Conservation (phyloP, 441 rosid species). For the Erodium texanum region DNA sequence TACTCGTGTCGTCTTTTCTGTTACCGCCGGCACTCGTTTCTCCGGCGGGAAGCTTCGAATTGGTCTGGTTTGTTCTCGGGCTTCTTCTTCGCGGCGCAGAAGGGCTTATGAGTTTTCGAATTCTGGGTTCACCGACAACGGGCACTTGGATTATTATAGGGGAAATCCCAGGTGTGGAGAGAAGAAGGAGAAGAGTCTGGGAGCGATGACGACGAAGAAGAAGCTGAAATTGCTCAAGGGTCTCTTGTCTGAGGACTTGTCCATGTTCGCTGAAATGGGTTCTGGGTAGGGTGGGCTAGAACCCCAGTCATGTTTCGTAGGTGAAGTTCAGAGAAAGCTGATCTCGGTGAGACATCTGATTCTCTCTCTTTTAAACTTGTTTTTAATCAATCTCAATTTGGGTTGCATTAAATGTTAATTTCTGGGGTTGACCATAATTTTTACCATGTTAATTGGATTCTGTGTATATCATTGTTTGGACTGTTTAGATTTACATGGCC, state of each 20-base stretch:
- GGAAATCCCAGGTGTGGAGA: conserved; percentile 26
- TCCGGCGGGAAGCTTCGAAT: background rate
- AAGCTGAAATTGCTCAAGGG: conserved; percentile 34
- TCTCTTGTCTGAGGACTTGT: conserved; percentile 29
- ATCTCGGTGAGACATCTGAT: conserved; percentile 28
- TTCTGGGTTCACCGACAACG: conserved; percentile 30
- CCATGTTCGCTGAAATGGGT: conserved; percentile 29
- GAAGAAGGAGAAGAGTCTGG: conserved; percentile 23
- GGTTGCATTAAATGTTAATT: background rate
- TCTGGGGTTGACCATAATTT: background rate
- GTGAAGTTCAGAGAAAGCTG: conserved; percentile 27
- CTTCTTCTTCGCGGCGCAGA: background rate
- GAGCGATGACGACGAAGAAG: conserved; percentile 30
- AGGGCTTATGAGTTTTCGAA: conserved; percentile 19
- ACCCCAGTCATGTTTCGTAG: conserved; percentile 24
- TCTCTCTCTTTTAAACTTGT: background rate
- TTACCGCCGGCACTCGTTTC: background rate
- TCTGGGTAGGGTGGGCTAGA: conserved; percentile 22
- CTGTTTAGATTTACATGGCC: background rate
- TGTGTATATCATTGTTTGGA: background rate
- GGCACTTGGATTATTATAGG: conserved; percentile 29
- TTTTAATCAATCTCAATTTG: background rate
- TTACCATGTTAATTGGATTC: background rate
- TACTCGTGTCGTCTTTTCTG: conserved; percentile 1
- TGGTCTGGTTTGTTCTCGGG: background rate